Evolutionary conservation across 768 basidiomycete genomes (phyloP), one percentile per base, ranked within the genome.

Genomic region (Dioszegia hungarica): DNA sequence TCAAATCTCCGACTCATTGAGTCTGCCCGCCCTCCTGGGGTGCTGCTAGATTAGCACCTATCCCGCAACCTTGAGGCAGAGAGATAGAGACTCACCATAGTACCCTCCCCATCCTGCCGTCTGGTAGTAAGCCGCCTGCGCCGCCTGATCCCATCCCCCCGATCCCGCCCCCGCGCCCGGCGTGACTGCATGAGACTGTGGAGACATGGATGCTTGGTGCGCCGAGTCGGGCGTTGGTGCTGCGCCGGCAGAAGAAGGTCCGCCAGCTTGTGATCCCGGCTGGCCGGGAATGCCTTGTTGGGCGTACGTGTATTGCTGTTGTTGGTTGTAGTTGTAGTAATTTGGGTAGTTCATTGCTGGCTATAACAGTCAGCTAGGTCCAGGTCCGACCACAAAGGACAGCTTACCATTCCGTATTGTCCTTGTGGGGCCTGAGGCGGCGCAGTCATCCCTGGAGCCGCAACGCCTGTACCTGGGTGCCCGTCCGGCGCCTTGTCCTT

Each of bases 401-500:
- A 33, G 49, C 47, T 28, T 79, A 79, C 37, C 31, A 41, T 43
- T 4, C 25, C 31, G 31, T 54, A 41, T 24, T 54, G 52, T 24
- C 39, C 28, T 19, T n/a, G n/a, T 33, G 20, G 39, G 3, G 37
- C 33, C 20, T 52, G 43, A 19, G 24, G 25, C 14, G 25, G 20
- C 17, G 33, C 11, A 25, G 5, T 15, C 8, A 9, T 12, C 20
- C 49, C 49, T 4, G 22, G 15, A 58, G 63, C 33, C 40, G 59
- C 33, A n/a, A n/a, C n/a, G n/a, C n/a, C n/a, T n/a, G n/a, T n/a
- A 44, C 44, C 81, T 24, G 82, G 80, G 53, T 80, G 24, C 82
- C 83, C 31, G 84, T 60, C 67, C 15, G 66, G 49, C 20, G 56
- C 56, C 41, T 72, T 83, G 75, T 97, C 94, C 78, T 97, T 98